Conservation (phyloP, 129 eudicot genomes). For the Flaveria ramosissima region DNA sequence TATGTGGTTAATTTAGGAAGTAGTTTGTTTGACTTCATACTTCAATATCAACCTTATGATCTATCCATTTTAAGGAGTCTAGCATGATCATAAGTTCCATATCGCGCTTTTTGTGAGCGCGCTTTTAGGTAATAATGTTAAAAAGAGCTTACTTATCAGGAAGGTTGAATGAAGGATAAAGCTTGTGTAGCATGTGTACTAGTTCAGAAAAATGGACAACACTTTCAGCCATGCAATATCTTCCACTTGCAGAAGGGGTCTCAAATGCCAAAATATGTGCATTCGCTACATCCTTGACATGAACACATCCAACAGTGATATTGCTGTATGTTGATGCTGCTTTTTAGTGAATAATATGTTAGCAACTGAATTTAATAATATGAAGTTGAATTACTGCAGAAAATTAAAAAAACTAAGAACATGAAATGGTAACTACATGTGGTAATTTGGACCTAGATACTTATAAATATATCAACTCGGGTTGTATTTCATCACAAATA, state of each 20-base stretch:
- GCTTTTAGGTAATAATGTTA: slow-evolving; percentile 1
- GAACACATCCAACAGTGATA: slow-evolving; percentile 49
- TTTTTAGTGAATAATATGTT: slow-evolving; percentile 16
- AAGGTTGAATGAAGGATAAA: slow-evolving; percentile 54
- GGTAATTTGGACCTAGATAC: background rate
- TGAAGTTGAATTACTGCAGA: background rate
- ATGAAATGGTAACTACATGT: background rate
- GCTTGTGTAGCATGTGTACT: slow-evolving; percentile 47
- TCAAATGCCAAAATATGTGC: slow-evolving; percentile 71
- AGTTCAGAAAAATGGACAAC: slow-evolving; percentile 55
- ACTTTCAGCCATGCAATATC: slow-evolving; percentile 59
- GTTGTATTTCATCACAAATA: background rate
- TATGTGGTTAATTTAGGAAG: background rate
- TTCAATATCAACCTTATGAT: slow-evolving; percentile 5
- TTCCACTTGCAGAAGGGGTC: slow-evolving; percentile 65
- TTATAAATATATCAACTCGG: background rate
- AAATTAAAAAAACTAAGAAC: no score
- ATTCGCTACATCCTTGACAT: slow-evolving; percentile 61
- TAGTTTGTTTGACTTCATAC: background rate
- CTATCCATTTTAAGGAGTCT: background rate
- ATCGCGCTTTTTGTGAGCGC: slow-evolving; percentile 19
- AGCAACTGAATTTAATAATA: background rate
- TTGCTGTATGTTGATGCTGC: slow-evolving; percentile 47
- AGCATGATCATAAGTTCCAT: background rate
- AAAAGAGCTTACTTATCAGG: slow-evolving; percentile 53